Evolutionary conservation across 768 basidiomycete genomes (phyloP).

Genomic region (Boletellus ananas): DNA sequence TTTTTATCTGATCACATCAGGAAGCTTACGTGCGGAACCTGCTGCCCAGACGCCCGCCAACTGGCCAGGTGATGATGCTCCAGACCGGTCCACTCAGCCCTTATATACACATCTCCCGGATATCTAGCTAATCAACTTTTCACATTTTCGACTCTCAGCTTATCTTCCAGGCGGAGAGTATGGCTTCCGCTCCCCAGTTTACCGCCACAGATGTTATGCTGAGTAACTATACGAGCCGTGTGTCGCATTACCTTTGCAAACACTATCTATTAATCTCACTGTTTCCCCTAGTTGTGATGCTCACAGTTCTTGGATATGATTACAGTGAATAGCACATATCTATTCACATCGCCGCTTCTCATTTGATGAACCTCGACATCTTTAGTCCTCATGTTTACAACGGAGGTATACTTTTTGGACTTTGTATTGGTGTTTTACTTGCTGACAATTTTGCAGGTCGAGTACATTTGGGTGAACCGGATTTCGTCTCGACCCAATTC

Average conservation of each 20-base stretch:
- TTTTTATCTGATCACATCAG: too few species aligned
- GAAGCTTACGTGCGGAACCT: too few species aligned
- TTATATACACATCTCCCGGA: too few species aligned
- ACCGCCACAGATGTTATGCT: neutral
- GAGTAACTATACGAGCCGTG: neutral
- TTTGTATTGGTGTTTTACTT: too few species aligned
- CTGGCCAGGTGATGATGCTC: too few species aligned
- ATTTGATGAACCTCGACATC: too few species aligned
- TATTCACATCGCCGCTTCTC: neutral
- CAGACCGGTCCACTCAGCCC: too few species aligned
- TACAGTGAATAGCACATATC: neutral
- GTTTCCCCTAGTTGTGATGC: neutral
- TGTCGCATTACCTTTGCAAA: neutral
- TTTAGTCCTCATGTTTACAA: too few species aligned
- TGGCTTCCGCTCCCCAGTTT: neutral
- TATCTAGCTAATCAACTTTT: too few species aligned
- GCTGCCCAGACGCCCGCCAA: too few species aligned
- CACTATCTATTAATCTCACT: neutral
- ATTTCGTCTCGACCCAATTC: neutral
- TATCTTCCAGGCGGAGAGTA: neutral
- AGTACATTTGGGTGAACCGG: neutral
- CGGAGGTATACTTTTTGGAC: too few species aligned
- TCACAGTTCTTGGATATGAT: neutral
- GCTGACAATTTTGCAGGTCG: neutral
- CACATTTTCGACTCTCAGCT: too few species aligned